phyloP scores from a whole-genome alignment of 148 eudicot species.

The Camellia sinensis region DNA sequence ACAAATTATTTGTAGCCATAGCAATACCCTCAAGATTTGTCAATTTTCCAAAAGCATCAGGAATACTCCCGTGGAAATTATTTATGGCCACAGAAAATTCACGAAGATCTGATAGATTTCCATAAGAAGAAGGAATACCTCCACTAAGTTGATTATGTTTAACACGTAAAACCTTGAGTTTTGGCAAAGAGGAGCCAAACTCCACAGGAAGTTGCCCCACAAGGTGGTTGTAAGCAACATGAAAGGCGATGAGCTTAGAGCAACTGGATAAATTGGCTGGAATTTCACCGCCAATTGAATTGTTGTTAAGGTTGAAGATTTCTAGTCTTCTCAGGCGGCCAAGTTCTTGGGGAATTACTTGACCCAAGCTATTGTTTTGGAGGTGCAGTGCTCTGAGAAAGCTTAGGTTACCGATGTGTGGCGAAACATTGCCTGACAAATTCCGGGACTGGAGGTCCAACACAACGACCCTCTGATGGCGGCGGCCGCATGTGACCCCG shows the following conservation, averaged over 20 bases:
- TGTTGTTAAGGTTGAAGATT: neutral
- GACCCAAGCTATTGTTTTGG: neutral
- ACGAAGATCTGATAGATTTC: too few species aligned
- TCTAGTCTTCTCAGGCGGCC: neutral
- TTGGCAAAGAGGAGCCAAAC: slow-evolving; percentile 4
- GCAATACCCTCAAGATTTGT: too few species aligned
- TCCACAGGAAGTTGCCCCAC: too few species aligned
- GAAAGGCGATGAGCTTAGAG: neutral
- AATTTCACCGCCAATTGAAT: slow-evolving; percentile 6
- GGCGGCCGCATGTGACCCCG: neutral
- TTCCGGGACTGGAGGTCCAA: neutral
- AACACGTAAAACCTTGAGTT: neutral
- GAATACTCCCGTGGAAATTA: too few species aligned
- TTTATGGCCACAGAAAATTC: too few species aligned
- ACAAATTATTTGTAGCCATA: neutral
- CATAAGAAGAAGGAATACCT: too few species aligned
- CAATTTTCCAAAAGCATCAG: too few species aligned
- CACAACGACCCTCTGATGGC: slow-evolving; percentile 1
- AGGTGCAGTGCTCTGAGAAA: neutral
- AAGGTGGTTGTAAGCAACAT: too few species aligned
- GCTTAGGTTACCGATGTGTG: neutral
- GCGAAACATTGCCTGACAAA: neutral
- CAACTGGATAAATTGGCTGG: slow-evolving; percentile 12
- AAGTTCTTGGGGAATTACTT: neutral
- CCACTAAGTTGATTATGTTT: too few species aligned